Base-by-base conservation (phyloP, 208 protist species). In the Leishmania braziliensis region DNA sequence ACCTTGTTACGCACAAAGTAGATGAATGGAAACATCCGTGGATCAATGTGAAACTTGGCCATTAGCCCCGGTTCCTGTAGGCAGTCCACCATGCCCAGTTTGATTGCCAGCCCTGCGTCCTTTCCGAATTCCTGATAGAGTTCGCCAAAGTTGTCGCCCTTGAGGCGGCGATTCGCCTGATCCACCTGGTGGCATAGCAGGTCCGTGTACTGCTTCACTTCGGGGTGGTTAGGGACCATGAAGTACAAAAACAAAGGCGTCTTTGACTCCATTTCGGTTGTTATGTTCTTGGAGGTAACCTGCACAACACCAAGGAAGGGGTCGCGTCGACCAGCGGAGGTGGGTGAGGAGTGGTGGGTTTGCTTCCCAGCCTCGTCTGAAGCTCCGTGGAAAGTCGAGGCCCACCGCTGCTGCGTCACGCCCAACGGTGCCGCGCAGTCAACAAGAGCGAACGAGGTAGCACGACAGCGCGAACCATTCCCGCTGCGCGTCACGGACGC, bases 181-280 rank as follows among this genome's bases (percentile, higher is more conserved):
- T 96, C 91, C 12, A 97, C 91, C 77, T 97, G 92, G 56, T 88
- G 84, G 12, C 29, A 81, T 9, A 97, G 78, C 26, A 88, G 71
- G 53, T 92, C 79, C 23, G 93, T 95, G 85, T 95, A 95, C 73
- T 85, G 82, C 29, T 78, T 77, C 65, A 97, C 88, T 1, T 95
- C 93, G 5, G 90, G 81, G 84, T 95, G 91, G 77, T 92, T 95
- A 23, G 87, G 83, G 39, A 96, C 90, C 79, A 89, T 92, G 83
- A 97, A 97, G 77, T 95, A 96, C 0, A 97, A 85, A 63, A 97
- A 91, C 36, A 96, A 71, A 12, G 94, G 94, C 36, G 96, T 90
- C 62, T 91, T 92, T 5, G 91, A 90, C 9, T 92, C 84, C 88
- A 97, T 93, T 65, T 95, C 88, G 2, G 85, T 78, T 29, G 88